phyloP scores from a whole-genome alignment of 192 early-diverging fungal genomes.

The Martensiomyces pterosporus region DNA sequence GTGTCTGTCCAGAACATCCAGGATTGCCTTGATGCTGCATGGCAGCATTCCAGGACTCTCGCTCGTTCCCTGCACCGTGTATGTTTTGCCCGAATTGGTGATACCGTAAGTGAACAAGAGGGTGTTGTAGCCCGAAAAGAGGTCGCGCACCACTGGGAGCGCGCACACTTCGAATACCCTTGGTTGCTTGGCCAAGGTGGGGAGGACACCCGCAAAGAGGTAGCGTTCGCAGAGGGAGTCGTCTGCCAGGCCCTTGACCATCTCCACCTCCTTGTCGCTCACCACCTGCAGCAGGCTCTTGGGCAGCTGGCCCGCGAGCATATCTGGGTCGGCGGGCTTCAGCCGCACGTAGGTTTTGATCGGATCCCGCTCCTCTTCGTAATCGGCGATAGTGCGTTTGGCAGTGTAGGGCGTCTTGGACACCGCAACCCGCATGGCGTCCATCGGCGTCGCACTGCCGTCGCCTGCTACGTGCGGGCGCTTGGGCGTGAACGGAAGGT shows the following conservation, averaged over 20 bases:
- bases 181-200: slow-evolving; percentile 43
- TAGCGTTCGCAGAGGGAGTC: slow-evolving; percentile 37
- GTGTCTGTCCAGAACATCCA: slow-evolving; percentile 49
- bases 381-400: slow-evolving; percentile 22
- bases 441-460: slow-evolving; percentile 8
- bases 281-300: slow-evolving; percentile 34
- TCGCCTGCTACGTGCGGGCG: no score
- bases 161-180: slow-evolving; percentile 58
- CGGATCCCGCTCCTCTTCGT: slow-evolving; percentile 43
- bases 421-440: slow-evolving; percentile 21
- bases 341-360: slow-evolving; percentile 48
- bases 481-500: slow-evolving; percentile 18
- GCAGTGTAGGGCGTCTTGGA: slow-evolving; percentile 48
- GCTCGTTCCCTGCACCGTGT: slow-evolving; percentile 57
- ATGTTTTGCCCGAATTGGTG: slow-evolving; percentile 70
- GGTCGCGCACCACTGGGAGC: slow-evolving; percentile 53
- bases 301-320: slow-evolving; percentile 6
- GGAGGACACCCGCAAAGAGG: slow-evolving; percentile 59
- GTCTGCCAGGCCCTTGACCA: slow-evolving; percentile 7
- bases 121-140: slow-evolving; percentile 57
- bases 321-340: slow-evolving; percentile 16
- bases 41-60: slow-evolving; percentile 55
- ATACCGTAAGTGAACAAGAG: slow-evolving; percentile 69
- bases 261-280: slow-evolving; percentile 49
- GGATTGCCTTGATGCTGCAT: slow-evolving; percentile 54